Percentiles rank a stretch among this genome's conserved stretches.
These are phyloP conservation scores for Alopecurus myosuroides DNA, from an alignment of 176 grass and related monocot species.

Conservation along the genomic window DNA sequence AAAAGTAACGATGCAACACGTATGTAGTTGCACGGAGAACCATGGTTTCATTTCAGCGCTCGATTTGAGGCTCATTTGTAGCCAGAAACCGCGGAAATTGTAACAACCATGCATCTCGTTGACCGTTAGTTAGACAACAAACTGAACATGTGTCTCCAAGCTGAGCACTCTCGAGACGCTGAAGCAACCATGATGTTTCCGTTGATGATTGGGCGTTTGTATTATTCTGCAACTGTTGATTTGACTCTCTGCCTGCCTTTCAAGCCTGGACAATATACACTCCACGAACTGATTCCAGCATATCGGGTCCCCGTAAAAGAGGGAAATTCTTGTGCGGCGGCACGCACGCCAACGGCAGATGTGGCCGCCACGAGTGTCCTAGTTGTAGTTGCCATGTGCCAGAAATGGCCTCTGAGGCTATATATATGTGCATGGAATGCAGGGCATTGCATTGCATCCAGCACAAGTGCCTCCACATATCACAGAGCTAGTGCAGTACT, in stretches of 20 bases:
- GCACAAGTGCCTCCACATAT: not conserved
- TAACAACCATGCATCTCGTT: not conserved
- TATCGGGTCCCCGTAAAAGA: not conserved
- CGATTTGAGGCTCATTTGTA: constrained; percentile 15
- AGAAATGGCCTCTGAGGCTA: not conserved
- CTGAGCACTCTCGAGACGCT: not conserved
- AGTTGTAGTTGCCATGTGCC: not conserved
- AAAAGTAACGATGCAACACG: too few relatives aligned
- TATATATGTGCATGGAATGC: constrained; percentile 42
- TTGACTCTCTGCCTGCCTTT: not conserved
- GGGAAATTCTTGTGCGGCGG: not conserved
- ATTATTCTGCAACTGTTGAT: not conserved
- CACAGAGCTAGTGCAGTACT: not conserved
- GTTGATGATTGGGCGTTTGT: not conserved
- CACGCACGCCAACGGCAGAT: not conserved
- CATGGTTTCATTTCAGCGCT: not conserved
- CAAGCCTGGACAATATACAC: not conserved
- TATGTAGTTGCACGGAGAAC: too few relatives aligned
- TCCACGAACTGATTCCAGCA: not conserved
- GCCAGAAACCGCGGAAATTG: not conserved
- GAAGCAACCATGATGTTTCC: not conserved
- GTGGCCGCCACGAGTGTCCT: not conserved
- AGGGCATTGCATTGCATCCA: constrained; percentile 1
- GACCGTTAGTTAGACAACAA: not conserved
- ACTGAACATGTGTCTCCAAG: not conserved